Evolutionary conservation across 1,139 yeast species (phyloP).

Genomic region (Saccharomyces hybrid): DNA sequence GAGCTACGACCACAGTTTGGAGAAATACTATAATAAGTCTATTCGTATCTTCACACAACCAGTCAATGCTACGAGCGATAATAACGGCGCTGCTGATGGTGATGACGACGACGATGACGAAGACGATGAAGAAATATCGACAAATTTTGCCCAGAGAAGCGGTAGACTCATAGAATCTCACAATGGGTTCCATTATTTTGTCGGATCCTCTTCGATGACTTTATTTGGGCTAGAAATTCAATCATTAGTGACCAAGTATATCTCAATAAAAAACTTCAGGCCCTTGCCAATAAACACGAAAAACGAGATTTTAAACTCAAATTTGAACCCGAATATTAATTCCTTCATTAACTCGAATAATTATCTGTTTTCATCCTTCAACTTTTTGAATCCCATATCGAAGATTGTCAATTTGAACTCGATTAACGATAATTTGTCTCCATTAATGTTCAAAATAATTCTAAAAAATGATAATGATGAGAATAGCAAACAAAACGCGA

Average conservation of each 20-base stretch:
- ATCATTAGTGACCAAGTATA: constrained; percentile 35
- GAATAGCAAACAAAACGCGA: constrained; percentile 34
- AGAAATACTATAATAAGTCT: neutral
- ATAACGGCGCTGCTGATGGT: neutral
- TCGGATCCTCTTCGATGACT: constrained; percentile 78
- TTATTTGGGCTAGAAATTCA: constrained; percentile 70
- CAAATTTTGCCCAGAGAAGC: constrained; percentile 61
- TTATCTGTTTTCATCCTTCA: neutral
- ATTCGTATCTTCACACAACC: neutral
- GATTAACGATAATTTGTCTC: neutral
- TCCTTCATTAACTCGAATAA: neutral
- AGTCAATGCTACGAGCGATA: neutral
- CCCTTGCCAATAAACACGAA: constrained; percentile 12
- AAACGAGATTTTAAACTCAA: neutral
- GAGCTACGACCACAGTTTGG: neutral
- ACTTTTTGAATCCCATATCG: neutral
- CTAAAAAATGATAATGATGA: too few relatives aligned
- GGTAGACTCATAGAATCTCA: constrained; percentile 65
- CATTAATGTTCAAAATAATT: constrained; percentile 54
- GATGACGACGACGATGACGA: neutral
- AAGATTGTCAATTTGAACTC: neutral
- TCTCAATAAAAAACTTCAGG: constrained; percentile 14
- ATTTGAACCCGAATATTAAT: neutral
- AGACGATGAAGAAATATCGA: constrained; percentile 42
- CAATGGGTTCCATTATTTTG: constrained; percentile 67